These are phyloP conservation scores for Nannizzia gypsea DNA, from an alignment of 2,329 filamentous ascomycete species.

Conservation along the genomic window DNA sequence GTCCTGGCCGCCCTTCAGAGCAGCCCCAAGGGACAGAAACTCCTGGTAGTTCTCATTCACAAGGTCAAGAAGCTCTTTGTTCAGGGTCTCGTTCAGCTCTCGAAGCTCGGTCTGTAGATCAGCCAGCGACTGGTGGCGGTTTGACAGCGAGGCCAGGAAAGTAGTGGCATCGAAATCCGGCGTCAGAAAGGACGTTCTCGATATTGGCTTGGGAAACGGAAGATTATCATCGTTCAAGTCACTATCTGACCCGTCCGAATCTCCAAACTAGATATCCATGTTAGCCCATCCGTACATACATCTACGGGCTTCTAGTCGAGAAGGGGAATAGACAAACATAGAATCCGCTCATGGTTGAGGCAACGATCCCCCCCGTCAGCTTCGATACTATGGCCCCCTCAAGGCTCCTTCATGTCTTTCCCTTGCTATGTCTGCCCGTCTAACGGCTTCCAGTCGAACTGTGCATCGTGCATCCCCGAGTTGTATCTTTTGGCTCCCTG, in stretches of 20 bases:
- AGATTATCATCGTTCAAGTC: conserved; percentile 48
- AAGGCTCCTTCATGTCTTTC: conserved; percentile 2
- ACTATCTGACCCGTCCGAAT: conserved; percentile 36
- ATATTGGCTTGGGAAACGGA: conserved; percentile 77
- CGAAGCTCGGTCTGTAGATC: conserved; percentile 80
- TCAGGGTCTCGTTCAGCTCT: conserved; percentile 65
- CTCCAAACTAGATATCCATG: conserved; percentile 26
- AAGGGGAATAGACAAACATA: conserved; percentile 10
- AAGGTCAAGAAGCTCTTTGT: conserved; percentile 78
- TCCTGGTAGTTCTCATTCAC: conserved; percentile 93
- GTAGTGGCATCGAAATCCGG: conserved; percentile 64
- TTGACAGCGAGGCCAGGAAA: conserved; percentile 71
- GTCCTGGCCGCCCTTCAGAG: conserved; percentile 77
- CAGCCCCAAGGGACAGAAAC: conserved; percentile 71
- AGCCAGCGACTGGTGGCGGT: conserved; percentile 90
- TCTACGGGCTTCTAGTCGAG: not conserved
- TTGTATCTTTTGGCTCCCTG: not conserved
- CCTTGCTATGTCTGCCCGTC: not conserved
- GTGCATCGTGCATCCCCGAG: not conserved
- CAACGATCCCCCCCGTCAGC: not conserved
- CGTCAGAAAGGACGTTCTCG: conserved; percentile 69
- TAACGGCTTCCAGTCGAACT: too few relatives aligned
- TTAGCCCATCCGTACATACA: not conserved
- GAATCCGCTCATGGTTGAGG: conserved; percentile 12
- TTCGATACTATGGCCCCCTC: not conserved